Percentiles rank a stretch among this genome's conserved stretches.
phyloP scores from a whole-genome alignment of 352 stramenopile species.

The Pilasporangium apinafurcum region DNA sequence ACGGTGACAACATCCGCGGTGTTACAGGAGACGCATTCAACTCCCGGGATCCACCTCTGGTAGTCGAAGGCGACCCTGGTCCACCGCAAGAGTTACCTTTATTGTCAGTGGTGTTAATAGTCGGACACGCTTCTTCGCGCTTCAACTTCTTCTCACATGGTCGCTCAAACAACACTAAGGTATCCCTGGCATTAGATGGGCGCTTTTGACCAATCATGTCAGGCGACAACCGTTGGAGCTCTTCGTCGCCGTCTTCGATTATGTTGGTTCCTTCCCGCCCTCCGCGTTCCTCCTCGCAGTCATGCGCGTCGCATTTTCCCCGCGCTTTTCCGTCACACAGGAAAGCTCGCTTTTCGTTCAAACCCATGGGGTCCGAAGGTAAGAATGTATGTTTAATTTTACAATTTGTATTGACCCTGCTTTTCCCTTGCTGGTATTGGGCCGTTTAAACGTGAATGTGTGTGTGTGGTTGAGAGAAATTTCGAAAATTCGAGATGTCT shows the following conservation, averaged over 20 bases:
- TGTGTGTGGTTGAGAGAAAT: constrained; percentile 1
- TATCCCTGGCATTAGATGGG: too few relatives aligned
- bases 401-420: constrained; percentile 2
- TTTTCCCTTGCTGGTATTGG: background rate
- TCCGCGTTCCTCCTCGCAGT: too few relatives aligned
- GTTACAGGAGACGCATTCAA: constrained; percentile 2
- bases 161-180: constrained; percentile 9
- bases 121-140: constrained; percentile 7
- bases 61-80: constrained; percentile 1
- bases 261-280: too few relatives aligned
- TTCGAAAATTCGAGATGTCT: constrained; percentile 11
- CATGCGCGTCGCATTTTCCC: too few relatives aligned
- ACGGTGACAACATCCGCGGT: constrained; percentile 36
- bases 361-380: background rate
- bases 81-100: background rate
- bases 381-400: constrained; percentile 3
- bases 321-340: constrained; percentile 6
- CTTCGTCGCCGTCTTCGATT: too few relatives aligned
- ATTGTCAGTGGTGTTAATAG: background rate
- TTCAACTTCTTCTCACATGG: constrained; percentile 45
- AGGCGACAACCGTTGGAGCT: too few relatives aligned
- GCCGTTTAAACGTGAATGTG: background rate
- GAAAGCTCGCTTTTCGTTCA: background rate
- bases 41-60: background rate
- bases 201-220: too few relatives aligned